Percentiles rank a stretch among this genome's conserved stretches.
phyloP scores from a whole-genome alignment of 805 yeast species.

The Candida chilensis region DNA sequence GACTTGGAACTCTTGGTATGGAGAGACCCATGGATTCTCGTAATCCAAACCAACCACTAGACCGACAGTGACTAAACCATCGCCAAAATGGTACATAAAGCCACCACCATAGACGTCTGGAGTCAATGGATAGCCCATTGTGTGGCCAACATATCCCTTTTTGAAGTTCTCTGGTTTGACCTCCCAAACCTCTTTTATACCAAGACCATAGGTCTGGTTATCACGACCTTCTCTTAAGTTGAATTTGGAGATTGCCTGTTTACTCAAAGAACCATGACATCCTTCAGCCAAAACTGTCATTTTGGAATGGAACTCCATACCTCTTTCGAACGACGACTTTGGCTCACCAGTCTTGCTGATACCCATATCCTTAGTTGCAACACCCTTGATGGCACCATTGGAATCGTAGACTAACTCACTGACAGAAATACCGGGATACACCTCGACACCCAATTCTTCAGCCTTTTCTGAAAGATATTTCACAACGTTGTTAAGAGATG shows the following conservation, averaged over 20 bases:
- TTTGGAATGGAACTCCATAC: conserved; percentile 94
- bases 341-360: conserved; percentile 68
- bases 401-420: conserved; percentile 61
- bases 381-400: conserved; percentile 67
- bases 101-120: conserved; percentile 89
- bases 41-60: conserved; percentile 94
- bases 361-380: conserved; percentile 93
- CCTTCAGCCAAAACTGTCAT: conserved; percentile 92
- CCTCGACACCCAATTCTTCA: conserved; percentile 87
- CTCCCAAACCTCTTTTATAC: conserved; percentile 97
- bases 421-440: conserved; percentile 87
- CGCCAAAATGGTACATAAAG: conserved; percentile 94
- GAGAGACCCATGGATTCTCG: conserved; percentile 89
- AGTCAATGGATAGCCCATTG: conserved; percentile 81
- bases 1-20: conserved; percentile 91
- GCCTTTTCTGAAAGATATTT: conserved; percentile 82
- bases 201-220: conserved; percentile 91
- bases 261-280: conserved; percentile 92
- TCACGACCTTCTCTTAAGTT: conserved; percentile 54
- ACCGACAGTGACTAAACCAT: conserved; percentile 85
- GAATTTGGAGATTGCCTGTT: conserved; percentile 63
- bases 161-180: conserved; percentile 75
- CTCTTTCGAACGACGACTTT: conserved; percentile 81
- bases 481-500: conserved; percentile 72
- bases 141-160: conserved; percentile 75